Base-by-base conservation (phyloP, 805 yeast genomes). In the Monosporozyma siamensis region DNA sequence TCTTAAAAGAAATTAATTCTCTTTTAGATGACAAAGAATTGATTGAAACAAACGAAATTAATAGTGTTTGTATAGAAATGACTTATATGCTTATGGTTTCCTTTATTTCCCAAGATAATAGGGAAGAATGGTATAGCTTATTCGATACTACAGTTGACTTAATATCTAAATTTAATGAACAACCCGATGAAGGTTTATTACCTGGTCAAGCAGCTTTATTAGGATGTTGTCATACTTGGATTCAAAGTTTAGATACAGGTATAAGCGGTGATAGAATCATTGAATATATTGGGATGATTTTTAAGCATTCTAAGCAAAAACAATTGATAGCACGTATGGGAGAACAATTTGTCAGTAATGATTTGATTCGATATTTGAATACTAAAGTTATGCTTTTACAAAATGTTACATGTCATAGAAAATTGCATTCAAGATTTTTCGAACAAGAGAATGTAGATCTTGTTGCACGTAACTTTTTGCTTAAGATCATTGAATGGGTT, bases 171-270 rank as follows among this genome's bases (percentile, higher is more conserved):
- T 80, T 81, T 52, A 65, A 81, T 41, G 55, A 70, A 0, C 55
- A 74, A 21, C 67, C 68, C 21, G 67, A 73, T 21, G 72, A 69
- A 3, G 54, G 68, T 1, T 65, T 78, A 41, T 64, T 76, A 30
- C 68, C 72, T 23, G 89, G 80, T 55, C 92, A 83, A 59, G 64
- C 76, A n/a, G 61, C 74, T 26, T 59, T 84, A 23, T 57, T 83
- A 46, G 83, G 80, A 43, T 70, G 73, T 20, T 64, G 79, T 44
- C 85, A 80, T 52, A 61, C 74, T 21, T 74, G 79, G 55, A 53
- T 78, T 32, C 68, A 63, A 25, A 59, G 70, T 3, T 63, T 78
- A 39, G 63, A 43, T 5, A 24, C 29, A 2, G 41, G 43, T 37
- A 49, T 46, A 27, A 51, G 50, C 2, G 47, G 54, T 4, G 39